Evolutionary conservation across 164 flowering plant species (phyloP).

Genomic region (Berberis vulgaris): DNA sequence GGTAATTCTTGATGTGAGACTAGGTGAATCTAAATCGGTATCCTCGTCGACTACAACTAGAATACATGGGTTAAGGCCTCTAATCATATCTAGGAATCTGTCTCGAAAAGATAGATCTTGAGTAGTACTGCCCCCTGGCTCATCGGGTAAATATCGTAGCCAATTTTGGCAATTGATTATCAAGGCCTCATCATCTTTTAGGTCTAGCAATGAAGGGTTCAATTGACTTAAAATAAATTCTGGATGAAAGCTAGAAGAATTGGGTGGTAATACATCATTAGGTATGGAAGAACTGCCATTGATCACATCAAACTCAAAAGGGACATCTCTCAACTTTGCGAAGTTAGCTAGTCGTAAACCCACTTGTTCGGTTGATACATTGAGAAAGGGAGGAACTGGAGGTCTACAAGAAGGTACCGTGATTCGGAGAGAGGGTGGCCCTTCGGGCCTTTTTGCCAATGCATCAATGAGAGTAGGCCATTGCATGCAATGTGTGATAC

Average conservation of each 20-base stretch:
- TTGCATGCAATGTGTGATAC: constrained; percentile 81
- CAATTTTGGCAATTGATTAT: constrained; percentile 70
- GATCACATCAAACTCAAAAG: constrained; percentile 50
- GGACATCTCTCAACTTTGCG: constrained; percentile 54
- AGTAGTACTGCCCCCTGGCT: constrained; percentile 10
- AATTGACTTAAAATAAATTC: constrained; percentile 35
- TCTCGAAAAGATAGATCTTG: constrained; percentile 27
- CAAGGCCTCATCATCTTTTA: constrained; percentile 53
- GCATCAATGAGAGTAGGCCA: constrained; percentile 90
- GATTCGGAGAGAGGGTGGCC: constrained; percentile 50
- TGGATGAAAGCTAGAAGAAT: constrained; percentile 13
- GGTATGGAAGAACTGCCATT: constrained; percentile 8
- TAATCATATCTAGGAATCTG: constrained; percentile 36
- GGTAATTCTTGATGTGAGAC: constrained; percentile 52
- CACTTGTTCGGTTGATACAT: constrained; percentile 47
- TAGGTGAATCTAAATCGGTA: constrained; percentile 37
- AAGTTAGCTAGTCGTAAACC: constrained; percentile 60
- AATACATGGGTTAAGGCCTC: constrained; percentile 39
- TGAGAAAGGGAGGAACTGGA: constrained; percentile 58
- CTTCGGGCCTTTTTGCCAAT: constrained; percentile 54
- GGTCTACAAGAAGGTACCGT: constrained; percentile 62
- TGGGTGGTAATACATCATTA: constrained; percentile 8
- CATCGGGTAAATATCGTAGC: constrained; percentile 54
- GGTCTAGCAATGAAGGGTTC: constrained; percentile 30
- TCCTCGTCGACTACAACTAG: constrained; percentile 64